A percentile compares a stretch with the other conserved stretches of the same genome.
Evolutionary conservation across 163 green algal species (phyloP).

Genomic region (Scenedesmus sp.): DNA sequence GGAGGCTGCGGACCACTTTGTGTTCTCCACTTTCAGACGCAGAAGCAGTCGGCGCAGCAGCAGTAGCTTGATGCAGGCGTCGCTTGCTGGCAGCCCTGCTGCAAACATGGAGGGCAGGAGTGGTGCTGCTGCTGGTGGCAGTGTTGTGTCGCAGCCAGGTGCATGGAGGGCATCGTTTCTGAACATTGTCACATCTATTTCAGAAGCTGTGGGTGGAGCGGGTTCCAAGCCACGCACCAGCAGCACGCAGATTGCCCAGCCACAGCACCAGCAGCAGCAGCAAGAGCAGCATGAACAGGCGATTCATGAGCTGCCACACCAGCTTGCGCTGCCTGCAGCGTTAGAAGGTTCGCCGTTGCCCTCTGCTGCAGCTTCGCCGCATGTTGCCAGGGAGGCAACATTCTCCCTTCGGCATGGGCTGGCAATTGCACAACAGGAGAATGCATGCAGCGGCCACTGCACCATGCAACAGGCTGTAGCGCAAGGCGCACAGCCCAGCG

Average conservation of each 20-base stretch:
- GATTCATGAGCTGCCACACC: neutral
- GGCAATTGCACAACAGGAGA: neutral
- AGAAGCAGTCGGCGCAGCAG: neutral
- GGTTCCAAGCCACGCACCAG: neutral
- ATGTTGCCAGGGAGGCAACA: neutral
- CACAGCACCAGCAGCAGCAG: neutral
- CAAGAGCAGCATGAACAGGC: neutral
- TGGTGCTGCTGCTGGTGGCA: neutral
- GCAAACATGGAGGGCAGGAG: neutral
- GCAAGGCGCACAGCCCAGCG: neutral
- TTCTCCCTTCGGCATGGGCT: neutral
- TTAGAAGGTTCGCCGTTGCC: neutral
- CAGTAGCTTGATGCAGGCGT: neutral
- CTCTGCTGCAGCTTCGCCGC: neutral
- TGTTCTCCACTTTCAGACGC: neutral
- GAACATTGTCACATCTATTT: neutral
- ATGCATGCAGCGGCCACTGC: neutral
- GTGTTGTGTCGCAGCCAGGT: neutral
- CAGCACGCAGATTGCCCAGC: neutral
- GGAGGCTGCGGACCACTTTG: neutral
- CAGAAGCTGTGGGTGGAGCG: neutral
- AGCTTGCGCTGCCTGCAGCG: neutral
- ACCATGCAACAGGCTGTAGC: neutral
- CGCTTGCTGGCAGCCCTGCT: neutral
- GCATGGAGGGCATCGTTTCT: neutral